These are phyloP conservation scores for Phaeosphaeria sp. DNA, from an alignment of 2,329 filamentous ascomycete genomes.

Conservation along the genomic window DNA sequence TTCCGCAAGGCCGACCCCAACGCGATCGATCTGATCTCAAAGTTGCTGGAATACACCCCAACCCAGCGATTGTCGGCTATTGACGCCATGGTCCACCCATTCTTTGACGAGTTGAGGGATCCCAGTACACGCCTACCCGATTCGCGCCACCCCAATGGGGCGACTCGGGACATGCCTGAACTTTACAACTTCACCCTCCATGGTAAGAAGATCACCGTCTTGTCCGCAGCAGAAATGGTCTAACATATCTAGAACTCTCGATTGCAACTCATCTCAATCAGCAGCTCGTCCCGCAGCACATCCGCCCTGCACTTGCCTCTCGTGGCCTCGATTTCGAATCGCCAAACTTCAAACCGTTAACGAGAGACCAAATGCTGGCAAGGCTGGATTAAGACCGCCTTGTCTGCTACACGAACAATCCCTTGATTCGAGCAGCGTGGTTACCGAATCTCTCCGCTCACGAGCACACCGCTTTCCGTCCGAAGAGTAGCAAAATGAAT, in stretches of 20 bases:
- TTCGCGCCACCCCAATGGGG: constrained; percentile 84
- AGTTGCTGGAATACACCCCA: constrained; percentile 93
- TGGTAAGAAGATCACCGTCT: constrained; percentile 65
- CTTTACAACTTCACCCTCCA: constrained; percentile 95
- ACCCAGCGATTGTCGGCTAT: constrained; percentile 93
- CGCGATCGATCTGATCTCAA: constrained; percentile 93
- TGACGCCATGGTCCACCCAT: constrained; percentile 97
- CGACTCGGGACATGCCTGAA: constrained; percentile 79
- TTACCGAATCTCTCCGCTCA: constrained; percentile 41
- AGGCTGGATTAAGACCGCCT: constrained; percentile 75
- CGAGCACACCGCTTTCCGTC: constrained; percentile 38
- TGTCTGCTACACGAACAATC: constrained; percentile 47
- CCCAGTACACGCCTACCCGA: constrained; percentile 91
- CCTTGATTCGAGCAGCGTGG: constrained; percentile 46
- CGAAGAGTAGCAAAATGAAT: constrained; percentile 44
- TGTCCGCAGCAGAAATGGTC: not conserved
- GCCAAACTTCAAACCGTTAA: constrained; percentile 81
- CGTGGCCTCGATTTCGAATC: constrained; percentile 86
- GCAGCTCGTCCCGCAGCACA: constrained; percentile 84
- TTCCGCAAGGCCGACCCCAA: constrained; percentile 95
- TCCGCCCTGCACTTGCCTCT: constrained; percentile 73
- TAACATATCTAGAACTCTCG: constrained; percentile 76
- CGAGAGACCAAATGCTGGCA: constrained; percentile 96
- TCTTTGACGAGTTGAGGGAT: constrained; percentile 96
- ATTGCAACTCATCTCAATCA: constrained; percentile 88